These are phyloP conservation scores for Neurospora sp. DNA, from an alignment of 495 filamentous ascomycete genomes.

Conservation along the genomic window DNA sequence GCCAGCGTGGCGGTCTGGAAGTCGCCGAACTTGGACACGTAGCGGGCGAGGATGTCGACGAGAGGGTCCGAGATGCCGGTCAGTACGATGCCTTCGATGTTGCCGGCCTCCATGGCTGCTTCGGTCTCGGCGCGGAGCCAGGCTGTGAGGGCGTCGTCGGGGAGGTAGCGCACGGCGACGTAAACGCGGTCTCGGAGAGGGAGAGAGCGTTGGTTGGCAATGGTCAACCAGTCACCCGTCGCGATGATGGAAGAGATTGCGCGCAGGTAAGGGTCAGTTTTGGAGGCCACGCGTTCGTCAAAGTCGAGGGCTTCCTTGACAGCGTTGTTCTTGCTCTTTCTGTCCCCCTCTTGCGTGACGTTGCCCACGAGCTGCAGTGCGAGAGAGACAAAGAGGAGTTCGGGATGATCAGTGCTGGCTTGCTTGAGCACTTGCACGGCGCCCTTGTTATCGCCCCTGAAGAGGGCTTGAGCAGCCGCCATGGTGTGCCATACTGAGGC, in stretches of 20 bases:
- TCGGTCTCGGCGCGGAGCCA: slow-evolving; percentile 58
- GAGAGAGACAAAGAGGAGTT: slow-evolving; percentile 42
- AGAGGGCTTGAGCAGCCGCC: slow-evolving; percentile 67
- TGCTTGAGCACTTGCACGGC: slow-evolving; percentile 42
- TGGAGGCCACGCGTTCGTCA: slow-evolving; percentile 36
- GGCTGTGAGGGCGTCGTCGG: slow-evolving; percentile 61
- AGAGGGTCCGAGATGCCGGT: slow-evolving; percentile 73
- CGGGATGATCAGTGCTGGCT: slow-evolving; percentile 37
- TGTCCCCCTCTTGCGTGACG: not conserved
- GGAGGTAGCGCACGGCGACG: slow-evolving; percentile 74
- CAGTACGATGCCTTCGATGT: slow-evolving; percentile 80
- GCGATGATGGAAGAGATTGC: slow-evolving; percentile 89
- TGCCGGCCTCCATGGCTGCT: slow-evolving; percentile 58
- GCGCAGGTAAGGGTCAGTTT: slow-evolving; percentile 72
- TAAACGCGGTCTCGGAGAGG: slow-evolving; percentile 78
- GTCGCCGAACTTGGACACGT: slow-evolving; percentile 78
- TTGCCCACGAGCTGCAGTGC: slow-evolving; percentile 39
- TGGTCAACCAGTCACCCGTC: slow-evolving; percentile 75
- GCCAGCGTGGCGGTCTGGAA: slow-evolving; percentile 83
- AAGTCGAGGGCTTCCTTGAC: slow-evolving; percentile 33
- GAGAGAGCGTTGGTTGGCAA: slow-evolving; percentile 71
- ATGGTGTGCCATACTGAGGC: slow-evolving; percentile 62
- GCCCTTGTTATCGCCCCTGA: slow-evolving; percentile 55
- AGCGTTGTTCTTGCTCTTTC: slow-evolving; percentile 17
- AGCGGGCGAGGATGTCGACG: slow-evolving; percentile 77